phyloP scores from a whole-genome alignment of 2,329 filamentous ascomycete genomes.

The Sclerotinia spermophila region DNA sequence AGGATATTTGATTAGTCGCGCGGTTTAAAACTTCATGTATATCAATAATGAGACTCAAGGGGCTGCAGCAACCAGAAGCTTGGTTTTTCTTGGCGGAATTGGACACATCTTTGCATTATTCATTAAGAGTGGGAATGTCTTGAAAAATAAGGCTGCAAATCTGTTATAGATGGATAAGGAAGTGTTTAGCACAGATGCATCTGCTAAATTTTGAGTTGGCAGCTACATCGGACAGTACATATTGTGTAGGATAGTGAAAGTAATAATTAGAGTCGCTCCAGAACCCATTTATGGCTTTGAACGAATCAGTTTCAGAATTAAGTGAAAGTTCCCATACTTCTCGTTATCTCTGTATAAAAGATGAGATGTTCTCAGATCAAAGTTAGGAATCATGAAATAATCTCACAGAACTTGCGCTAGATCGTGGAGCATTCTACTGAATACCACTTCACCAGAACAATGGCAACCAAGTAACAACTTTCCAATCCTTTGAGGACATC shows the following conservation, averaged over 20 bases:
- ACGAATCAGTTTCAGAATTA: neutral
- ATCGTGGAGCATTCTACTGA: neutral
- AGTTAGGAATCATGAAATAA: neutral
- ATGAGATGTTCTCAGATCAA: neutral
- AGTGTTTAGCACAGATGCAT: neutral
- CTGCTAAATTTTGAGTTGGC: neutral
- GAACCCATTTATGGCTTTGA: neutral
- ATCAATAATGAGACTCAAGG: conserved; percentile 24
- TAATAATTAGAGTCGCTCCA: neutral
- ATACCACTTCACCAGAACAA: neutral
- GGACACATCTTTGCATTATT: conserved; percentile 27
- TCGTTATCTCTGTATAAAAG: neutral
- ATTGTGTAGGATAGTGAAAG: neutral
- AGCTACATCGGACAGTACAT: neutral
- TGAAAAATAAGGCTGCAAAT: conserved; percentile 18
- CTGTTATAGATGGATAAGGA: neutral
- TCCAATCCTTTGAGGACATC: neutral
- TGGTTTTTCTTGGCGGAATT: conserved; percentile 24
- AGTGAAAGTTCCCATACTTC: too few species aligned
- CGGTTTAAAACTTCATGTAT: conserved; percentile 29
- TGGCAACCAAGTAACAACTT: too few species aligned
- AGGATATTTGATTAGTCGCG: conserved; percentile 27
- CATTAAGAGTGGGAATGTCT: conserved; percentile 27
- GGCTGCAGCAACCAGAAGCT: conserved; percentile 20
- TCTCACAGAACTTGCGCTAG: neutral